Conservation (phyloP, 108 stramenopile genomes). For the Nitzschia sp. region DNA sequence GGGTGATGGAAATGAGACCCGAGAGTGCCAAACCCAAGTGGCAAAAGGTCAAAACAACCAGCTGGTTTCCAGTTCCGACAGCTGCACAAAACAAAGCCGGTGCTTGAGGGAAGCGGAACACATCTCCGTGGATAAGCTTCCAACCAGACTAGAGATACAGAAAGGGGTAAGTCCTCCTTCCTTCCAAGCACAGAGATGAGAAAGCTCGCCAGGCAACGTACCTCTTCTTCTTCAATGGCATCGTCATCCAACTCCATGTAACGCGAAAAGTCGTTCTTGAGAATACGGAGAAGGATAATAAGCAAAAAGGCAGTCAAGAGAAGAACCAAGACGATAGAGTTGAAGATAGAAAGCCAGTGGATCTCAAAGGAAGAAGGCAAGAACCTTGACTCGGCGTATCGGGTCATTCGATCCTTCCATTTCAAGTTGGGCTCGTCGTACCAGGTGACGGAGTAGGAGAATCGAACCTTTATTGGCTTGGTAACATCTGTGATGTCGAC, state of each 20-base stretch:
- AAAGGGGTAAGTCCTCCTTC: background rate
- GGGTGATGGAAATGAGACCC: conserved; percentile 84
- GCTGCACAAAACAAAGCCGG: conserved; percentile 82
- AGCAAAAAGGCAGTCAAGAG: conserved; percentile 94
- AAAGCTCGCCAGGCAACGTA: too few species aligned
- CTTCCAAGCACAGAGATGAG: background rate
- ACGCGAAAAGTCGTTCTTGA: conserved; percentile 96
- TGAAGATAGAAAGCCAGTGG: conserved; percentile 98
- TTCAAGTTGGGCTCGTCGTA: conserved; percentile 61
- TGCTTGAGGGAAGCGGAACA: conserved; percentile 91
- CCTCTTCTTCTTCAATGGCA: conserved; percentile 91
- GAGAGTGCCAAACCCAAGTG: conserved; percentile 86
- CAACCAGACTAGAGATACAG: conserved; percentile 77
- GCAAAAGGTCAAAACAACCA: conserved; percentile 75
- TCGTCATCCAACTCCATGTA: conserved; percentile 96
- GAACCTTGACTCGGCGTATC: conserved; percentile 85
- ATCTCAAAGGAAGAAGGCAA: conserved; percentile 87
- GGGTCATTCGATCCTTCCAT: conserved; percentile 85
- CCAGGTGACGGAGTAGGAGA: conserved; percentile 95
- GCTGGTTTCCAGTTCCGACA: conserved; percentile 89
- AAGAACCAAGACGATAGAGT: conserved; percentile 94
- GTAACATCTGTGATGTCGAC: conserved; percentile 90
- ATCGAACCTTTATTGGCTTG: conserved; percentile 70
- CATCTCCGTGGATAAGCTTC: conserved; percentile 98
- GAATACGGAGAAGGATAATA: conserved; percentile 92